Evolutionary conservation across 163 green algal genomes (phyloP).

Genomic region (Picocystis sp.): DNA sequence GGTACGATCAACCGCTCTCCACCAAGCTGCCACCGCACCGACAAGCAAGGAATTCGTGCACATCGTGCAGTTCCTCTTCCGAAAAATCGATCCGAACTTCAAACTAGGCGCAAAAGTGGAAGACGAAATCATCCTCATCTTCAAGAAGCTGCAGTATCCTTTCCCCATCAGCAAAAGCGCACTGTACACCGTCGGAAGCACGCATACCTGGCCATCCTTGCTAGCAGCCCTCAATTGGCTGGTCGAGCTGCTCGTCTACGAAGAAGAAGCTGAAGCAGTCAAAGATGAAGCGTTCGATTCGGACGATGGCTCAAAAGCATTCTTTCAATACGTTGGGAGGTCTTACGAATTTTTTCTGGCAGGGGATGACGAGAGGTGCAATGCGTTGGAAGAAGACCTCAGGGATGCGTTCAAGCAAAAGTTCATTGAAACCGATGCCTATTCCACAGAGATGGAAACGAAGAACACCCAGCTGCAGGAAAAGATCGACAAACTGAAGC

Average conservation of each 20-base stretch:
- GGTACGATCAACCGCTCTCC: constrained; percentile 48
- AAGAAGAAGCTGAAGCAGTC: constrained; percentile 32
- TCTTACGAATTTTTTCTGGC: constrained; percentile 62
- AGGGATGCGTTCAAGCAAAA: constrained; percentile 25
- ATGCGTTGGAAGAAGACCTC: constrained; percentile 44
- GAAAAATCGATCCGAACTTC: constrained; percentile 57
- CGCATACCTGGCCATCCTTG: constrained; percentile 73
- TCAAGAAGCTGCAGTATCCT: constrained; percentile 80
- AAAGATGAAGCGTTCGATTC: constrained; percentile 7
- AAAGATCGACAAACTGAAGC: constrained; percentile 15
- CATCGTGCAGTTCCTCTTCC: constrained; percentile 69
- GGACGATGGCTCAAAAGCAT: constrained; percentile 22
- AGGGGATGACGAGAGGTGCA: constrained; percentile 41
- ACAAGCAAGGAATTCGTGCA: constrained; percentile 83
- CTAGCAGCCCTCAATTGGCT: constrained; percentile 77
- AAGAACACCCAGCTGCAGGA: neutral
- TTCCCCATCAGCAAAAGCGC: constrained; percentile 77
- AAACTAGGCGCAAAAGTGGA: constrained; percentile 68
- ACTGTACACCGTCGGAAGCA: constrained; percentile 68
- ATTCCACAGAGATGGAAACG: constrained; percentile 17
- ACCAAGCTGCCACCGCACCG: constrained; percentile 47
- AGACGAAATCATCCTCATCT: constrained; percentile 75
- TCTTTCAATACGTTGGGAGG: constrained; percentile 60
- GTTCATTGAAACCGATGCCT: constrained; percentile 7
- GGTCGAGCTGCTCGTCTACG: constrained; percentile 75